These are phyloP conservation scores for Acephala macrosclerotiorum DNA, from an alignment of 2,329 filamentous ascomycete species.

Conservation along the genomic window DNA sequence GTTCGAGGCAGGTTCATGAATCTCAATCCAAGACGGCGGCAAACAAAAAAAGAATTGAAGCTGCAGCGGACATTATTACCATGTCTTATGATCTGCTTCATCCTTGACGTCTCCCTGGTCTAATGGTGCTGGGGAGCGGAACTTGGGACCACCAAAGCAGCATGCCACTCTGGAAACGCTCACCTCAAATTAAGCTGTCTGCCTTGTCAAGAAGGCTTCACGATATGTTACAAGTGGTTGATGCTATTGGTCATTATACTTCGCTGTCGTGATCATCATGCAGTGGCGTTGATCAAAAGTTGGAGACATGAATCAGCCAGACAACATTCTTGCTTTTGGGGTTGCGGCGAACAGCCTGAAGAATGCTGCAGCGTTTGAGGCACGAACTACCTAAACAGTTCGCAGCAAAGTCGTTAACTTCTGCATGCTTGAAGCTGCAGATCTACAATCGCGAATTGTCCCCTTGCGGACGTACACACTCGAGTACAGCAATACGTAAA, in stretches of 20 bases:
- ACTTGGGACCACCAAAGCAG: constrained; percentile 16
- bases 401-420: constrained; percentile 8
- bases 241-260: constrained; percentile 5
- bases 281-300: constrained; percentile 14
- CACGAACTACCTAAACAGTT: not conserved
- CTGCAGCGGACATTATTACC: constrained; percentile 21
- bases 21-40: constrained; percentile 15
- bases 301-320: constrained; percentile 24
- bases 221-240: constrained; percentile 3
- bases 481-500: constrained; percentile 10
- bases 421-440: constrained; percentile 16
- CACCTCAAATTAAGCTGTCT: constrained; percentile 9
- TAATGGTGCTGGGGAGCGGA: constrained; percentile 15
- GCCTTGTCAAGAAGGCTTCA: not conserved
- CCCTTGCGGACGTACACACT: not conserved
- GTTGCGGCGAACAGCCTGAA: constrained; percentile 19
- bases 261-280: constrained; percentile 11
- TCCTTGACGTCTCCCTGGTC: constrained; percentile 18
- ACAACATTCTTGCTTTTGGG: constrained; percentile 1
- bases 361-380: constrained; percentile 4
- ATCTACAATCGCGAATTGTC: not conserved
- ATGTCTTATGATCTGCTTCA: constrained; percentile 23
- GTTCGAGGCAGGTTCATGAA: constrained; percentile 13
- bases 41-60: constrained; percentile 15
- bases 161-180: constrained; percentile 21